These are phyloP conservation scores for Lactarius hatsudake DNA, from an alignment of 768 basidiomycete species.

Conservation along the genomic window DNA sequence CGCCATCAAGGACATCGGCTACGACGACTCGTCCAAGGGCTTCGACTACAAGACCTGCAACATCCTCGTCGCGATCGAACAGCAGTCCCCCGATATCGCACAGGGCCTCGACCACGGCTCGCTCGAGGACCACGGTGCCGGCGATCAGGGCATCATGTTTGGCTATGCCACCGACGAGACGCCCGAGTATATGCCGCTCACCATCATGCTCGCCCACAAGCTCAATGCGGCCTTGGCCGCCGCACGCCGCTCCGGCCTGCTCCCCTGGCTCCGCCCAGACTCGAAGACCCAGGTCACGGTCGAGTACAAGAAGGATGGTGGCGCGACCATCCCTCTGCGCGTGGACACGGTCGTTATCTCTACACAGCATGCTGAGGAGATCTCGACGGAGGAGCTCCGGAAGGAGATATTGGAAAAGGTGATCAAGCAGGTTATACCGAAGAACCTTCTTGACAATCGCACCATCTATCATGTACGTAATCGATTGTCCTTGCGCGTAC, in stretches of 20 bases:
- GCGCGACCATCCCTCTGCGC: constrained; percentile 91
- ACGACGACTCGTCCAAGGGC: constrained; percentile 96
- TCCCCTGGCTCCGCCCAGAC: constrained; percentile 95
- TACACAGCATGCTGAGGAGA: constrained; percentile 95
- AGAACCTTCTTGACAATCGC: constrained; percentile 81
- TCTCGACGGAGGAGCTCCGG: constrained; percentile 89
- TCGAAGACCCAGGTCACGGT: constrained; percentile 99
- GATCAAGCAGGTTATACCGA: constrained; percentile 90
- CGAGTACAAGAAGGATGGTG: constrained; percentile 98
- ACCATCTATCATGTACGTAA: constrained; percentile 90
- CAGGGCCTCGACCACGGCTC: constrained; percentile 97
- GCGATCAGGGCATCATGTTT: constrained; percentile 99
- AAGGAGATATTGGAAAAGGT: constrained; percentile 90
- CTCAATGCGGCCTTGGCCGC: constrained; percentile 94
- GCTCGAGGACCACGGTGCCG: constrained; percentile 94
- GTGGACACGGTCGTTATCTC: constrained; percentile 98
- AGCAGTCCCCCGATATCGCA: constrained; percentile 99
- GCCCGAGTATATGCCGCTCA: constrained; percentile 95
- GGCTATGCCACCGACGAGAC: constrained; percentile 98
- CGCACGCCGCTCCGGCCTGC: constrained; percentile 78
- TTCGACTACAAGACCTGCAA: constrained; percentile 99
- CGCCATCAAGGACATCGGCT: constrained; percentile 97
- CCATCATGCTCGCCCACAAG: constrained; percentile 96
- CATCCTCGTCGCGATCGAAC: constrained; percentile 99
- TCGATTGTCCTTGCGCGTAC: neutral